Base-by-base conservation (phyloP, 2,329 filamentous ascomycete species). In the Bipolaris oryzae region DNA sequence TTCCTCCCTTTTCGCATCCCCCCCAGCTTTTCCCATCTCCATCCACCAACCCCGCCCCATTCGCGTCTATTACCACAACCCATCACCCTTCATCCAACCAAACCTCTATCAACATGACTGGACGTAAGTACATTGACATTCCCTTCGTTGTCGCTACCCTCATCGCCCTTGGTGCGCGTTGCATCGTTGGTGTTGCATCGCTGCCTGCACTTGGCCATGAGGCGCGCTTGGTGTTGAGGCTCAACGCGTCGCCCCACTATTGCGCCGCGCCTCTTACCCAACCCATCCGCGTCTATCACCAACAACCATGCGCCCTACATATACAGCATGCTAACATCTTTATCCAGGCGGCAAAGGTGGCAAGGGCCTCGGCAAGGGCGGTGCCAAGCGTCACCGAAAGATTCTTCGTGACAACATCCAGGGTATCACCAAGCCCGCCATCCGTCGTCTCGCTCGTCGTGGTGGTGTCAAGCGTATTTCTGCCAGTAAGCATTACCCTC, bases 391-490 rank as follows among this genome's bases (percentile, higher is more conserved):
- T 74, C 80, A 82, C 68, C 79, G 81, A 64, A 82, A 83, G 80
- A 82, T 82, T 72, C 75, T 82, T 62, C 80, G 80, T 63, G 80
- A 82, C 79, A 82, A 82, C 79, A 82, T 82, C 72, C 80, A 82
- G 72, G 80, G 80, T 73, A 82, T 82, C 74, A 82, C 80, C 69
- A 82, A 82, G 78, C 80, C 80, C 64, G 80, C 80, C 57, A 82
- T 82, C 73, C 80, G 80, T 61, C 80, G 80, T 81, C 80, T 82
- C 70, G 80, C 80, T 65, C 80, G 80, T 75, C 80, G 80, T 80
- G 79, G 79, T 58, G 79, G 79, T 79, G 79, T 81, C 76, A 81
- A 81, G 78, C 79, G 79, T 80, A 81, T 80, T 74, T 80, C 78
- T 66, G 79, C 78, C 66, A 81, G 78, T 80, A 79, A 58, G 77